These are phyloP conservation scores for Cucurbita maxima DNA, from an alignment of 306 rosid species.

Conservation along the genomic window DNA sequence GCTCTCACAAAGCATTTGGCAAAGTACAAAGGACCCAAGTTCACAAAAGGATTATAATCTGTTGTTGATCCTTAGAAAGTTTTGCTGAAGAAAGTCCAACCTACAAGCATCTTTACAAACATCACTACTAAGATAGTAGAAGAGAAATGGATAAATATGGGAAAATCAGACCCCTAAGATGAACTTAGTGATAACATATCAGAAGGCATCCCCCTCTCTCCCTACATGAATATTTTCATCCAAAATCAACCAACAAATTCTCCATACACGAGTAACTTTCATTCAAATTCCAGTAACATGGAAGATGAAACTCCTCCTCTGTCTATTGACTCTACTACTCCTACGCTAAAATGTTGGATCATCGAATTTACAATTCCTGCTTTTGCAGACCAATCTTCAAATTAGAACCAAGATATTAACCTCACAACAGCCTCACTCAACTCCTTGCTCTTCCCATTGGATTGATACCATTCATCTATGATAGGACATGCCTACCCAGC, in stretches of 20 bases:
- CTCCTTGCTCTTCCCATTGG: slow-evolving; percentile 23
- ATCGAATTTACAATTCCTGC: neutral
- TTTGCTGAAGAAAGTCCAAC: neutral
- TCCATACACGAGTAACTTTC: neutral
- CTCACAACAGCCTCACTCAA: slow-evolving; percentile 51
- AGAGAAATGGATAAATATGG: neutral
- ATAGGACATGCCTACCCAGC: slow-evolving; percentile 35
- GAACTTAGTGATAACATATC: neutral
- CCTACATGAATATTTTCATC: neutral
- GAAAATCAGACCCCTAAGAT: neutral
- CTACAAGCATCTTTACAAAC: neutral
- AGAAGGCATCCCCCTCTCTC: neutral
- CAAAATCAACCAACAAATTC: neutral
- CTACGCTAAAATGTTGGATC: neutral
- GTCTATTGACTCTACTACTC: neutral
- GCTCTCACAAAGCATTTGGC: no score
- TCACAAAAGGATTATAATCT: no score
- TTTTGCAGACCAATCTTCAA: neutral
- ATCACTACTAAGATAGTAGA: neutral
- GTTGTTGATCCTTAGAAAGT: no score
- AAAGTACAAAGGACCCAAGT: no score
- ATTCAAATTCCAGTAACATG: neutral
- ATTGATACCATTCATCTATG: slow-evolving; percentile 34
- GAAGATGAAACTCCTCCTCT: neutral
- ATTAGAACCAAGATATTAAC: slow-evolving; percentile 27